Conservation (phyloP, 768 basidiomycete species). For the Roridomyces roridus region DNA sequence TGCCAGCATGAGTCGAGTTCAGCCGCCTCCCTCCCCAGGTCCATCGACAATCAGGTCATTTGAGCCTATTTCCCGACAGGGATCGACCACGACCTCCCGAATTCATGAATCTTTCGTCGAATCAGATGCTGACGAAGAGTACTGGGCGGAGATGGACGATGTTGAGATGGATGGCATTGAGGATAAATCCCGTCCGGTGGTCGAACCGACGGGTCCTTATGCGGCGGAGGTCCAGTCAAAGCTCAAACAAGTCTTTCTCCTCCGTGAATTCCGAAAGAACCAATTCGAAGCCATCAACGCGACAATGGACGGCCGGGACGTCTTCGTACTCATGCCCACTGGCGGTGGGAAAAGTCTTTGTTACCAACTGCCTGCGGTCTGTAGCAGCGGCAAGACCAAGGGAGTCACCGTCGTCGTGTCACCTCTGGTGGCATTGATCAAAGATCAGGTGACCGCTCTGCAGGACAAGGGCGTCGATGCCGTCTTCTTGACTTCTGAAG, state of each 20-base stretch:
- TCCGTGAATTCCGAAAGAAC: conserved; percentile 76
- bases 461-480: conserved; percentile 69
- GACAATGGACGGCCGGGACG: conserved; percentile 80
- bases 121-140: conserved; percentile 47
- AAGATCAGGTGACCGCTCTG: conserved; percentile 83
- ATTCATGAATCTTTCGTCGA: neutral
- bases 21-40: neutral
- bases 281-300: conserved; percentile 88
- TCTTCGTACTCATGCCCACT: conserved; percentile 96
- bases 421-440: conserved; percentile 87
- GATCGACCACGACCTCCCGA: neutral
- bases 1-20: too few relatives aligned
- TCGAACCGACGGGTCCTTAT: conserved; percentile 22
- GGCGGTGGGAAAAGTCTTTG: conserved; percentile 92
- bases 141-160: conserved; percentile 55
- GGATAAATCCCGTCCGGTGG: conserved; percentile 25
- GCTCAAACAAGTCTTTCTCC: conserved; percentile 64
- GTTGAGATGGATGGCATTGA: conserved; percentile 36
- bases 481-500: conserved; percentile 70
- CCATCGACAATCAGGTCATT: neutral
- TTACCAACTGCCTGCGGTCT: conserved; percentile 90
- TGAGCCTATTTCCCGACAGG: neutral
- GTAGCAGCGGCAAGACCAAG: conserved; percentile 67
- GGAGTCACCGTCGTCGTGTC: conserved; percentile 92
- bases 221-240: conserved; percentile 56